Evolutionary conservation across 1,139 yeast genomes (phyloP), one percentile per base, ranked within the genome.

Genomic region (Dujonia santamariae): DNA sequence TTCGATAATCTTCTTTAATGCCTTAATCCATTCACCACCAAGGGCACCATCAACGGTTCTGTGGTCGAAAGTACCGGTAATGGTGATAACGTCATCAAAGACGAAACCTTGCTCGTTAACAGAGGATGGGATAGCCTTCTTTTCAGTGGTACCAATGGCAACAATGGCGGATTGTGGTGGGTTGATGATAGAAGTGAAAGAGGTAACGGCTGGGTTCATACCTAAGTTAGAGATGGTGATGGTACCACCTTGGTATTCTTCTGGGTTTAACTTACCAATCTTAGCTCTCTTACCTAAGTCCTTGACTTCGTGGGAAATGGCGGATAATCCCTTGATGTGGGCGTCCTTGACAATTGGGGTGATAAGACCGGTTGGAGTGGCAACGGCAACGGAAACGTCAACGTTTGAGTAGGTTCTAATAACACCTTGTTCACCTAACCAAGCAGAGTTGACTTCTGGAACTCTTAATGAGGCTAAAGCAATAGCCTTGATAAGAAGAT

Each of bases 211-310:
- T 42, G 72, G 78, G 79, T 92, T 92, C 98, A 92, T 92, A 58
- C 98, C 99, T 75, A 94, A 74, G 83, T 92, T 92, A 47, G 97
- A 90, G 56, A 92, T 90, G 64, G 97, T 87, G 62, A 92, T 86
- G 50, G 98, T 90, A 59, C 99, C 99, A 54, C 99, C 99, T 75
- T 87, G 96, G 80, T 84, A 94, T 70, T 92, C 98, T 63, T 87
- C 95, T 44, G 98, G 98, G 48, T 68, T 60, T 59, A 92, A 80
- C 73, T 90, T 92, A 66, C 88, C 90, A 43, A 76, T 87, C 67
- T 92, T 88, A 44, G 98, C 98, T 67, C 94, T 87, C 75, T 86
- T 85, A 52, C 96, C 98, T 52, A 92, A 77, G 52, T 84, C 96
- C 74, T 92, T 92, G 53, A 87, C 78, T 61, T 84, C 88, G 45